phyloP scores from a whole-genome alignment of 192 early-diverging fungal genomes.

The Geranomyces michiganensis region DNA sequence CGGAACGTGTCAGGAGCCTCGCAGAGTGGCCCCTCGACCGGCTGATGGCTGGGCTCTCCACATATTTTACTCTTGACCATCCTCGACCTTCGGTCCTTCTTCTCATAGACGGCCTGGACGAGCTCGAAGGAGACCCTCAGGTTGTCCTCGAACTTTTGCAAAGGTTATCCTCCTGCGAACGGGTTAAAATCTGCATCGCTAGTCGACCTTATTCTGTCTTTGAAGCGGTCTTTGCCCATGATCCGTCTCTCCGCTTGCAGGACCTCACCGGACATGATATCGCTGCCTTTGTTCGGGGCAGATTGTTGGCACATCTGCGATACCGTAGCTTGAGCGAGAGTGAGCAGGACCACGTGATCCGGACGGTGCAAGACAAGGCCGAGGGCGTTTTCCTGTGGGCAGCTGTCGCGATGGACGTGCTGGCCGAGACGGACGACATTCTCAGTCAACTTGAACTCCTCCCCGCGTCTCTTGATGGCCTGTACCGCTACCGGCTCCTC shows the following conservation, averaged over 20 bases:
- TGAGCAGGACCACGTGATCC: not conserved
- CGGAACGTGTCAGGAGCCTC: not conserved
- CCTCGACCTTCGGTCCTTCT: slow-evolving; percentile 10
- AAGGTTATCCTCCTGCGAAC: slow-evolving; percentile 4
- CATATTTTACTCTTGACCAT: slow-evolving; percentile 7
- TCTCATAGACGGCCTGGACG: slow-evolving; percentile 9
- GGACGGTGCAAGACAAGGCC: not conserved
- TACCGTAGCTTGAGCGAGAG: not conserved
- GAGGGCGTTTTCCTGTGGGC: slow-evolving; percentile 9
- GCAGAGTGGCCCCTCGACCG: slow-evolving; percentile 12
- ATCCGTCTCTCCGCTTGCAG: not conserved
- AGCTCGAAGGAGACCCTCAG: slow-evolving; percentile 6
- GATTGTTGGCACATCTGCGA: not conserved
- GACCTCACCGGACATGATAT: not conserved
- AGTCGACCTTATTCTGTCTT: slow-evolving; percentile 5
- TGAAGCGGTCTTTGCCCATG: not conserved
- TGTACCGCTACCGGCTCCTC: slow-evolving; percentile 9
- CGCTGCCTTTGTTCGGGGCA: not conserved
- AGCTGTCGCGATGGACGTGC: slow-evolving; percentile 8
- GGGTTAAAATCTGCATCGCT: slow-evolving; percentile 2
- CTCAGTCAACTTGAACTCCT: slow-evolving; percentile 2
- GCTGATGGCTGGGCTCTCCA: not conserved
- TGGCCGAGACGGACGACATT: slow-evolving; percentile 10
- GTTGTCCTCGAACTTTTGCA: not conserved
- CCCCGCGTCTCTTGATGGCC: slow-evolving; percentile 5